phyloP scores from a whole-genome alignment of 495 filamentous ascomycete species.

The Aspergillus sparsus region DNA sequence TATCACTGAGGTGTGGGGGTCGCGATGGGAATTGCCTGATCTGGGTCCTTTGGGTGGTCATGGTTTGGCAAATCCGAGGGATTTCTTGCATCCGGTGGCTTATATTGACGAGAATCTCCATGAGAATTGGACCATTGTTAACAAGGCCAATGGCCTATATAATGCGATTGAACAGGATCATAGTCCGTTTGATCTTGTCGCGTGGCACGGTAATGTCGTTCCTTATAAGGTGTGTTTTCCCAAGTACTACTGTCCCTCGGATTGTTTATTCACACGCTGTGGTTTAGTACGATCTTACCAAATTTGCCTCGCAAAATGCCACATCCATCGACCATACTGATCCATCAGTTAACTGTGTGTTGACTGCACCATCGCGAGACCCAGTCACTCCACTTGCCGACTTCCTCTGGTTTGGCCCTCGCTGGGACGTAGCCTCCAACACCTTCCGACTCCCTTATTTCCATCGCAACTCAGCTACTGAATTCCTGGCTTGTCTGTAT shows the following conservation, averaged over 20 bases:
- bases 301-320: slow-evolving; percentile 43
- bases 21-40: slow-evolving; percentile 42
- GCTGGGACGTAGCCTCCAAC: slow-evolving; percentile 47
- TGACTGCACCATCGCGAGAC: slow-evolving; percentile 43
- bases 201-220: slow-evolving; percentile 48
- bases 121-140: slow-evolving; percentile 37
- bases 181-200: slow-evolving; percentile 43
- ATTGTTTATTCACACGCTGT: background rate
- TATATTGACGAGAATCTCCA: slow-evolving; percentile 43
- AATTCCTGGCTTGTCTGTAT: slow-evolving; percentile 44
- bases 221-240: slow-evolving; percentile 38
- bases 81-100: slow-evolving; percentile 45
- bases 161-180: slow-evolving; percentile 43
- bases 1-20: slow-evolving; percentile 45
- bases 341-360: slow-evolving; percentile 40
- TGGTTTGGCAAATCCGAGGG: slow-evolving; percentile 42
- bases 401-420: slow-evolving; percentile 47
- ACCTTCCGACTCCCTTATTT: slow-evolving; percentile 47
- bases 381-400: slow-evolving; percentile 39
- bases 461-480: slow-evolving; percentile 45
- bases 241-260: background rate
- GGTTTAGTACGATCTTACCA: slow-evolving; percentile 41
- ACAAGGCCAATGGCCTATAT: slow-evolving; percentile 40
- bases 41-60: slow-evolving; percentile 43
- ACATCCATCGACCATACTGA: slow-evolving; percentile 48